These are phyloP conservation scores for Penicillium sp. DNA, from an alignment of 2,329 filamentous ascomycete genomes.

Conservation along the genomic window DNA sequence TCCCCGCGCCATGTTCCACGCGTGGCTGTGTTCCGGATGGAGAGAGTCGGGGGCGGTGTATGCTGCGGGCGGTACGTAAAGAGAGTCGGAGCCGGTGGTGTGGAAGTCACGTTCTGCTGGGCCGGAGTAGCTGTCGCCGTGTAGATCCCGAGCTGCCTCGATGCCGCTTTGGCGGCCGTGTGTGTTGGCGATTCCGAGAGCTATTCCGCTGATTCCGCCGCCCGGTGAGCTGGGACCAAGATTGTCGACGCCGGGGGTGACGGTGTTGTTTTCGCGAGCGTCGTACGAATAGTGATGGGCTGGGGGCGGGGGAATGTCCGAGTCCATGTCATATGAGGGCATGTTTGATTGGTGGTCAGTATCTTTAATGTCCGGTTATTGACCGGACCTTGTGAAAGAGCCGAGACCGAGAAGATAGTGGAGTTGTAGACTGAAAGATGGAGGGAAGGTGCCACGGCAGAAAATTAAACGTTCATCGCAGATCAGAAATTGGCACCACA, in stretches of 20 bases:
- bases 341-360: not conserved
- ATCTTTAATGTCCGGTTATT: not conserved
- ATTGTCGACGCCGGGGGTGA: slow-evolving; percentile 65
- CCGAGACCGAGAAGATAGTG: not conserved
- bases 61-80: slow-evolving; percentile 31
- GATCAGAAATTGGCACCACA: not conserved
- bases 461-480: not conserved
- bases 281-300: slow-evolving; percentile 27
- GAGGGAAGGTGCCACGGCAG: not conserved
- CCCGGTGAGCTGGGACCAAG: slow-evolving; percentile 57
- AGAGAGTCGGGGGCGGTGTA: slow-evolving; percentile 25
- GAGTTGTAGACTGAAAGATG: not conserved
- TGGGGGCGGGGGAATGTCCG: slow-evolving; percentile 18
- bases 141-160: slow-evolving; percentile 54
- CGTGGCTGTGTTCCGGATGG: slow-evolving; percentile 40
- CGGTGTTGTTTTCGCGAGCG: slow-evolving; percentile 37
- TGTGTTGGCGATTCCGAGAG: slow-evolving; percentile 61
- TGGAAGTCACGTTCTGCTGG: slow-evolving; percentile 37
- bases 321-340: not conserved
- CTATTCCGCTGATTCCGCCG: slow-evolving; percentile 66
- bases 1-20: slow-evolving; percentile 38
- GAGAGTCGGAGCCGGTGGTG: slow-evolving; percentile 37
- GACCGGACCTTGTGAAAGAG: not conserved
- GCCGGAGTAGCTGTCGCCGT: slow-evolving; percentile 27
- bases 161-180: slow-evolving; percentile 63